Evolutionary conservation across 2,329 filamentous ascomycete species (phyloP).

Genomic region (Aspergillus fumigatiaffinis): DNA sequence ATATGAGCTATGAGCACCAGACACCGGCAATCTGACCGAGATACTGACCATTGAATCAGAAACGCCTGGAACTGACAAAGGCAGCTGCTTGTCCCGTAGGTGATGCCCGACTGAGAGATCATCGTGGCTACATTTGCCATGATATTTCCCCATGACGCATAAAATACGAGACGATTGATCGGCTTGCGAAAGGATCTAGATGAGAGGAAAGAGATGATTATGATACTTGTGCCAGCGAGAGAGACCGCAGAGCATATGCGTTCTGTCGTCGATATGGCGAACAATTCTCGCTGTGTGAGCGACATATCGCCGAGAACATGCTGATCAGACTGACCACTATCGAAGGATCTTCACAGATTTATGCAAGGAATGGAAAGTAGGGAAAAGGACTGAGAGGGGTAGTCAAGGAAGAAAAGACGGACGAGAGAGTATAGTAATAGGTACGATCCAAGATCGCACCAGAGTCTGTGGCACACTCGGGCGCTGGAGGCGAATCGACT

Average conservation of each 20-base stretch:
- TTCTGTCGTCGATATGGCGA: constrained; percentile 60
- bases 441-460: not conserved
- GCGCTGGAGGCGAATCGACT: not conserved
- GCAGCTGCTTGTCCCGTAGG: constrained; percentile 45
- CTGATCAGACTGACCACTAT: not conserved
- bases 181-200: constrained; percentile 73
- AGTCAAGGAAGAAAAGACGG: not conserved
- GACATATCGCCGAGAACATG: constrained; percentile 22
- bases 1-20: constrained; percentile 5
- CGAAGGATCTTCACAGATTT: not conserved
- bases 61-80: constrained; percentile 75
- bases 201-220: constrained; percentile 66
- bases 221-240: constrained; percentile 65
- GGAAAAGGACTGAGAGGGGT: not conserved
- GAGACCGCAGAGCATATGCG: constrained; percentile 68
- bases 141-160: constrained; percentile 76
- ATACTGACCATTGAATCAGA: constrained; percentile 76
- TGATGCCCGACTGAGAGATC: constrained; percentile 62
- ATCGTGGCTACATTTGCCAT: constrained; percentile 72
- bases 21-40: not conserved
- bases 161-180: constrained; percentile 83
- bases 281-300: constrained; percentile 38
- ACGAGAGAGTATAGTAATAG: not conserved
- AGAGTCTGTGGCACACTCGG: not conserved
- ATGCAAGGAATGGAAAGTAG: not conserved